A percentile compares a stretch with the other conserved stretches of the same genome.
Conservation (phyloP, 352 stramenopile genomes). For the Pythium biforme region DNA sequence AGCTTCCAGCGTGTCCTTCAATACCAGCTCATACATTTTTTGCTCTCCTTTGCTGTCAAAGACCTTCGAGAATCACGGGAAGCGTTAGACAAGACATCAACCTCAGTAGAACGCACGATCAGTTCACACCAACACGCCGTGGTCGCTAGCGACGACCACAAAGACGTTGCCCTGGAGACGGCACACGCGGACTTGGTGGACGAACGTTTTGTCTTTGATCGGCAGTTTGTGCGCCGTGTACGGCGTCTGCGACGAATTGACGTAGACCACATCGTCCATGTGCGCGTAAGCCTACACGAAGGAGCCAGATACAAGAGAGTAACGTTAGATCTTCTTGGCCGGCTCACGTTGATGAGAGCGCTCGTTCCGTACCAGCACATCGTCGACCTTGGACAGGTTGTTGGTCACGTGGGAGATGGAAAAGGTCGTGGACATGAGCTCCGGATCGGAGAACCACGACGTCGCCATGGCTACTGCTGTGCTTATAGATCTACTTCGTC, state of each 20-base stretch:
- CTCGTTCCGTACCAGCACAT: slow-evolving; percentile 23
- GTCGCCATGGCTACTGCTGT: slow-evolving; percentile 16
- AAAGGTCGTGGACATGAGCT: slow-evolving; percentile 28
- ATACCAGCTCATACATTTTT: slow-evolving; percentile 48
- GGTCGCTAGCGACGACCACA: slow-evolving; percentile 66
- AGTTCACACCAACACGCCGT: slow-evolving; percentile 62
- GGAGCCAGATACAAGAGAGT: neutral
- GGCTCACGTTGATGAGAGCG: neutral
- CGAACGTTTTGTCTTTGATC: slow-evolving; percentile 28
- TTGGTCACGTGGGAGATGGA: slow-evolving; percentile 32
- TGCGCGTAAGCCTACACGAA: slow-evolving; percentile 22
- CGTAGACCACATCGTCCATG: slow-evolving; percentile 28
- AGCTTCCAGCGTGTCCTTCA: slow-evolving; percentile 50
- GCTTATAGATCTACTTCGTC: neutral
- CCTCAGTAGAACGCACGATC: too few species aligned
- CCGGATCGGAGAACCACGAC: slow-evolving; percentile 25
- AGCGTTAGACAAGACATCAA: neutral
- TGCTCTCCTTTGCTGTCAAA: slow-evolving; percentile 61
- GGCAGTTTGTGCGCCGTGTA: slow-evolving; percentile 29
- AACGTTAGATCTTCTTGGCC: neutral
- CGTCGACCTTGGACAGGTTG: slow-evolving; percentile 27
- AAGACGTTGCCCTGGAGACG: slow-evolving; percentile 38
- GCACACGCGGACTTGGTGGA: slow-evolving; percentile 75
- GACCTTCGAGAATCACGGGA: slow-evolving; percentile 31
- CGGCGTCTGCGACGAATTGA: slow-evolving; percentile 25